Base-by-base conservation (phyloP, 805 yeast species). In the Candida rishiriensis region DNA sequence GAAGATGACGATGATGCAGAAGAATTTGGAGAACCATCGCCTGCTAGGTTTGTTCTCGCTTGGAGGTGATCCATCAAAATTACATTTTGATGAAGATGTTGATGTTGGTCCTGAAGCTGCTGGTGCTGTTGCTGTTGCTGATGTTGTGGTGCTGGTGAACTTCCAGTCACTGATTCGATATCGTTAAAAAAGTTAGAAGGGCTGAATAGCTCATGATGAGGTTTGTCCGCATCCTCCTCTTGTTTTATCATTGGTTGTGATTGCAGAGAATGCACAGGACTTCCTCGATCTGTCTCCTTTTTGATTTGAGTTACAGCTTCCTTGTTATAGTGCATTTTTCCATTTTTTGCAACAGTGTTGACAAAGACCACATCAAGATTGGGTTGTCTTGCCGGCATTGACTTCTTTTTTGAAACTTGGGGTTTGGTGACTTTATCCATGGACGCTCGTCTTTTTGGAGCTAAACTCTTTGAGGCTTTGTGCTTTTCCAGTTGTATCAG, bases 401-500 rank as follows among this genome's bases (percentile, higher is more conserved):
- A 17, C 10, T 18, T 39, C 10, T 38, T 38, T 17, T 18, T 36
- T 35, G 9, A 21, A 26, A 33, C 5, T 12, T 17, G 31, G 1
- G 14, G 29, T 15, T 34, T 34, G 15, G 26, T 17, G 15, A 43
- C 16, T 37, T 29, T 32, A n/a, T 30, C 39, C 15, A 17, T 12
- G n/a, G 26, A 12, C 17, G 38, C 3, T 10, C 12, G 10, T 11
- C 28, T 34, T 13, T 34, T 34, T n/a, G 13, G 28, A 17, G 10
- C 21, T 35, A 26, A n/a, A 16, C 26, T 29, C 14, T 34, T n/a
- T 7, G 3, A 17, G 14, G 41, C 17, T 38, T 45, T 30, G 39
- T 34, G 43, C 40, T 49, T 38, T 39, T 50, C 53, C 3, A 46
- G 12, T 29, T 35, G 40, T 28, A 49, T 53, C 39, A 43, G 43